Evolutionary conservation across 371 early-diverging fungal genomes (phyloP).

Genomic region (Umbelopsis sp.): DNA sequence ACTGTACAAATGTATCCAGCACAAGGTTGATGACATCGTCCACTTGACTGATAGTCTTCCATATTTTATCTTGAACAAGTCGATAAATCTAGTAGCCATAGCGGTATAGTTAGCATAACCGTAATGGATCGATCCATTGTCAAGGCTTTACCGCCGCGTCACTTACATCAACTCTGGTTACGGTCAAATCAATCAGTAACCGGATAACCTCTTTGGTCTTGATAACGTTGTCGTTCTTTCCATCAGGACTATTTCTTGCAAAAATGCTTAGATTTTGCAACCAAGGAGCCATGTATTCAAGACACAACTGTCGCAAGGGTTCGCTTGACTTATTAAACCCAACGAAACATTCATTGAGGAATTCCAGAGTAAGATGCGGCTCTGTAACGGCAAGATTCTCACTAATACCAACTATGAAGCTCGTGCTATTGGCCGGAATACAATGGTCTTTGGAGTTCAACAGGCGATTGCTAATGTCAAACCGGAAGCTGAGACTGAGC

Average conservation of each 20-base stretch:
- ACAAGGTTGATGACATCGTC: slow-evolving; percentile 78
- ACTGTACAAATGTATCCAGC: slow-evolving; percentile 74
- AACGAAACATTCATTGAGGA: slow-evolving; percentile 80
- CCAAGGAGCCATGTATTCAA: slow-evolving; percentile 92
- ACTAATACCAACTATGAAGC: slow-evolving; percentile 77
- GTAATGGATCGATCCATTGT: neutral
- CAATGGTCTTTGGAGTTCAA: slow-evolving; percentile 72
- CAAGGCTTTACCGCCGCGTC: neutral
- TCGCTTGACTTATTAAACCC: slow-evolving; percentile 75
- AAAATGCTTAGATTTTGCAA: slow-evolving; percentile 71
- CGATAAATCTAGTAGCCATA: slow-evolving; percentile 57
- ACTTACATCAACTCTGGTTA: slow-evolving; percentile 67
- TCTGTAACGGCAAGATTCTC: slow-evolving; percentile 73
- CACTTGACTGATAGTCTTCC: slow-evolving; percentile 73
- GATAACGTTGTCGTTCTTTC: slow-evolving; percentile 31
- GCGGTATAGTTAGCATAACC: neutral
- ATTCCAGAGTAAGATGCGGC: slow-evolving; percentile 82
- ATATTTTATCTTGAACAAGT: slow-evolving; percentile 78
- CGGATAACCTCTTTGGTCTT: slow-evolving; percentile 75
- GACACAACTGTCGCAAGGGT: slow-evolving; percentile 70
- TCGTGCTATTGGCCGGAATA: slow-evolving; percentile 82
- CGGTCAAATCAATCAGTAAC: slow-evolving; percentile 76
- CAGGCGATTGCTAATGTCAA: slow-evolving; percentile 77
- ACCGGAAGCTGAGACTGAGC: slow-evolving; percentile 73
- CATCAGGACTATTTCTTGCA: slow-evolving; percentile 28